Conservation (phyloP, 441 rosid species). For the Erodium texanum region DNA sequence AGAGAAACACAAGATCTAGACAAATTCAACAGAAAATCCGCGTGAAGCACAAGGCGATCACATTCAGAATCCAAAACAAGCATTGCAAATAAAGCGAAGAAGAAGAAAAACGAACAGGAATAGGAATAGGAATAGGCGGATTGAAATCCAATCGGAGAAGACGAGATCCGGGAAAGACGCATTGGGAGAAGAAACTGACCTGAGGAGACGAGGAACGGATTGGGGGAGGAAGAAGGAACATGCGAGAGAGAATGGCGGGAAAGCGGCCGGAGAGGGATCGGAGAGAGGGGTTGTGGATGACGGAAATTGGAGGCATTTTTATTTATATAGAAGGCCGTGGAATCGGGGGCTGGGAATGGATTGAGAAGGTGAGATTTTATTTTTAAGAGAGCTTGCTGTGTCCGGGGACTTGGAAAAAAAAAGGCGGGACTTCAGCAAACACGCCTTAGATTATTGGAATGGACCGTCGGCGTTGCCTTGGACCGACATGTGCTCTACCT, state of each 20-base stretch:
- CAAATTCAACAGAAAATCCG: not conserved
- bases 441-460: not conserved
- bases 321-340: not conserved
- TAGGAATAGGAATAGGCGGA: not conserved
- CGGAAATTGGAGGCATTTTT: not conserved
- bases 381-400: too few species aligned
- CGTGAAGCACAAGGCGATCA: not conserved
- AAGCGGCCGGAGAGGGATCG: not conserved
- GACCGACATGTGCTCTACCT: not conserved
- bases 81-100: not conserved
- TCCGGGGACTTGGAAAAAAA: not conserved
- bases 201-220: not conserved
- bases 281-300: not conserved
- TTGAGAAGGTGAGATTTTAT: not conserved
- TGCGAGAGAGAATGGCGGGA: slow-evolving; percentile 1
- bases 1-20: not conserved
- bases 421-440: not conserved
- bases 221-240: not conserved
- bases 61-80: not conserved
- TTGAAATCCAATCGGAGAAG: not conserved
- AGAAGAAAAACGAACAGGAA: not conserved
- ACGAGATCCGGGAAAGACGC: not conserved
- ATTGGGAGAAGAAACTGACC: not conserved
- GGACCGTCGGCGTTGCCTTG: not conserved
- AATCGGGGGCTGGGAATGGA: not conserved